phyloP scores from a whole-genome alignment of 2,329 filamentous ascomycete genomes.

The Pseudogymnoascus sp. region DNA sequence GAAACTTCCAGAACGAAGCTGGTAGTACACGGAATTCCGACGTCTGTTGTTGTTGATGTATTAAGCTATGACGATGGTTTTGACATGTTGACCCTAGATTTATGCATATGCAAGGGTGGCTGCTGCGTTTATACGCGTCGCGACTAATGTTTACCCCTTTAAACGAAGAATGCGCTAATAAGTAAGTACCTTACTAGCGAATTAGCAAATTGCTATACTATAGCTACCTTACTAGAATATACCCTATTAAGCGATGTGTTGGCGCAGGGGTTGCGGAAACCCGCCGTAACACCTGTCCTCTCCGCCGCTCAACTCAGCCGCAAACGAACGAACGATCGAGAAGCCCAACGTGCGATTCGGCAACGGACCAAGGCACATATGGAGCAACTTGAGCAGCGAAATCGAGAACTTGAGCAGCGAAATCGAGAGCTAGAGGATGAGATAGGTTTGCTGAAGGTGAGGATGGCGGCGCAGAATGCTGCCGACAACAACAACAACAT shows the following conservation, averaged over 20 bases:
- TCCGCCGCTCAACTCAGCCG: constrained; percentile 82
- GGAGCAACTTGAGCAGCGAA: constrained; percentile 29
- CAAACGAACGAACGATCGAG: constrained; percentile 85
- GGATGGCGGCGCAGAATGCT: not conserved
- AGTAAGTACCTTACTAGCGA: too few relatives aligned
- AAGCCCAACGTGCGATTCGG: constrained; percentile 82
- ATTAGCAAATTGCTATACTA: too few relatives aligned
- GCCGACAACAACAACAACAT: not conserved
- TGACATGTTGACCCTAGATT: not conserved
- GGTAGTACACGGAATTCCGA: not conserved
- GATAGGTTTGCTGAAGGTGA: constrained; percentile 11
- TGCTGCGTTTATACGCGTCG: constrained; percentile 3
- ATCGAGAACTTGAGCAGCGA: constrained; percentile 24
- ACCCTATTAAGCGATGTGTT: too few relatives aligned
- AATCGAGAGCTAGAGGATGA: constrained; percentile 26
- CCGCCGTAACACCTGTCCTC: too few relatives aligned
- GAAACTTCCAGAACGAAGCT: not conserved
- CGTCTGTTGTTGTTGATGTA: constrained; percentile 1
- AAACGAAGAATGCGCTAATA: not conserved
- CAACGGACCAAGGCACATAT: constrained; percentile 83
- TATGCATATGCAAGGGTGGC: constrained; percentile 7
- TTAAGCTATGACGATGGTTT: constrained; percentile 7
- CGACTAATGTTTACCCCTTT: not conserved
- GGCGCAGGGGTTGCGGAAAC: too few relatives aligned
- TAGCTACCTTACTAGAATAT: too few relatives aligned